Base-by-base conservation (phyloP, 805 yeast genomes). In the Yamadazyma sp. region DNA sequence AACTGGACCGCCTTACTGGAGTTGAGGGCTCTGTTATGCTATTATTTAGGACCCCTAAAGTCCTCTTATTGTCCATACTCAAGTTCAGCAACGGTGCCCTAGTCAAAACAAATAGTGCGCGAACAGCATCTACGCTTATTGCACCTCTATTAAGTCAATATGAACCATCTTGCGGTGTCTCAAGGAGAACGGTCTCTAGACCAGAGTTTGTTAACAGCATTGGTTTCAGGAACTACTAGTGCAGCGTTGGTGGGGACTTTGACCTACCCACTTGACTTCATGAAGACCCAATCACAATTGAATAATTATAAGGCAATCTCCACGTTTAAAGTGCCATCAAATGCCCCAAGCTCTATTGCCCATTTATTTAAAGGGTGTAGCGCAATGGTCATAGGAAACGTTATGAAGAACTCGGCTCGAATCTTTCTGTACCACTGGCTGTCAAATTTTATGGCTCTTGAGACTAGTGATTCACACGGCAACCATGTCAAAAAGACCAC, bases 341-440 rank as follows among this genome's bases (percentile, higher is more conserved):
- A 57, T 44, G 52, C 52, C 32, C 59, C 70, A 3, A 45, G 53
- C 24, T 46, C 61, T 1, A 25, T 67, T 11, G 61, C 61, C 2
- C 73, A 67, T 28, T 34, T 66, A 14, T 63, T 54, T 51, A 63
- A 60, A 14, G 97, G 98, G 1, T 77, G 86, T 49, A 75, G 84
- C 35, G 87, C 95, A 0, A 59, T 88, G 42, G 83, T 87, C 24
- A 46, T 80, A 0, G 96, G 96, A 4, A 79, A 80, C 42, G 72
- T 86, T 1, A 51, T 80, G 37, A 90, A 89, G 59, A 82, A 95
- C 4, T 69, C 77, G 5, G 75, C 88, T 5, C 64, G 98, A 40
- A 79, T 90, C 51, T 65, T 80, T 17, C 74, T 83, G 33, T 91
- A 85, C 65, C 84, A 87, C 45, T 77, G 80, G 64, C 80, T 83